Percentiles rank a stretch among this genome's conserved stretches.
phyloP scores from a whole-genome alignment of 805 yeast genomes.

The Barnettozyma pratensis region DNA sequence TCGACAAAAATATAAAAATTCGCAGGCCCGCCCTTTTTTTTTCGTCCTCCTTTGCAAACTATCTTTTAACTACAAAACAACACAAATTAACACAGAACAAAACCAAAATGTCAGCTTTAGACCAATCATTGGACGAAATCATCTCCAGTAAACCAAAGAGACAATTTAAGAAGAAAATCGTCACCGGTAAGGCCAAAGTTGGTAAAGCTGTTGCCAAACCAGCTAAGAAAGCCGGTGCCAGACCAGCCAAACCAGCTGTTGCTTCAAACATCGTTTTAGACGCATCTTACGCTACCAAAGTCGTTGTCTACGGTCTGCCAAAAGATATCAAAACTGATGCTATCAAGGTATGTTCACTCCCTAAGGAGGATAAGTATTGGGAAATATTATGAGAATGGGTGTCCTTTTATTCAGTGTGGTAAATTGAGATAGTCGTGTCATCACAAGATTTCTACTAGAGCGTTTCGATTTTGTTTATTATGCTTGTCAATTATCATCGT shows the following conservation, averaged over 20 bases:
- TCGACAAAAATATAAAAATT: slow-evolving; percentile 1
- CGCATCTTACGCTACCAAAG: slow-evolving; percentile 64
- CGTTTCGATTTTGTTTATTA: too few species aligned
- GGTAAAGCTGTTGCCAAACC: slow-evolving; percentile 16
- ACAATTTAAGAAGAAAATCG: slow-evolving; percentile 26
- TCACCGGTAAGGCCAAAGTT: slow-evolving; percentile 23
- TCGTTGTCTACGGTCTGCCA: slow-evolving; percentile 81
- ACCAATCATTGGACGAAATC: slow-evolving; percentile 92
- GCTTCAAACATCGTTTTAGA: slow-evolving; percentile 28
- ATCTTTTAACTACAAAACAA: not conserved
- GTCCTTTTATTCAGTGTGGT: not conserved
- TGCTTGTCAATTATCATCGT: too few species aligned
- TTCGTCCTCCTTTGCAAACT: not conserved
- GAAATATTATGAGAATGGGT: not conserved
- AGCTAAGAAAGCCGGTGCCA: slow-evolving; percentile 26
- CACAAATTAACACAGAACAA: slow-evolving; percentile 6
- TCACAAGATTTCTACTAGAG: too few species aligned
- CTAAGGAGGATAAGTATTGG: not conserved
- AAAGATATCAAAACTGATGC: slow-evolving; percentile 79
- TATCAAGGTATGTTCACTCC: slow-evolving; percentile 67
- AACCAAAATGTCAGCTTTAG: slow-evolving; percentile 74
- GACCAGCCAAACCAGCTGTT: slow-evolving; percentile 16
- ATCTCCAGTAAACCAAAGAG: slow-evolving; percentile 57
- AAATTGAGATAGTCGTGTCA: not conserved
- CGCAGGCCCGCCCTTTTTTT: slow-evolving; percentile 2